phyloP scores from a whole-genome alignment of 306 rosid species.

The Glycyrrhiza uralensis region DNA sequence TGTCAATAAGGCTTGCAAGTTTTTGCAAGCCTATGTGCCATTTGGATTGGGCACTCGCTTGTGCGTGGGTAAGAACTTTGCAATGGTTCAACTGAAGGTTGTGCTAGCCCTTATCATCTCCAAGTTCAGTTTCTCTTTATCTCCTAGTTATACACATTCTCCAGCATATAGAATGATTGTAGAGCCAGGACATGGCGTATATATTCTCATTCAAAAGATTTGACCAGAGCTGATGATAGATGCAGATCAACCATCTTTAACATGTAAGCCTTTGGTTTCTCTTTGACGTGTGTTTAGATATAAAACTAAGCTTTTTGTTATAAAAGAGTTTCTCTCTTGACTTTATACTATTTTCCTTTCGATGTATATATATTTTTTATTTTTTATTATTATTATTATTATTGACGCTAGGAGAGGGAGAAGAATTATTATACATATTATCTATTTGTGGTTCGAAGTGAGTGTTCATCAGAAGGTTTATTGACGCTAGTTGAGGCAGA shows the following conservation, averaged over 20 bases:
- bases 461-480: no score
- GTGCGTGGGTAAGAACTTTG: conserved; percentile 84
- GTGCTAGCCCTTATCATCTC: conserved; percentile 42
- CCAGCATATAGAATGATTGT: conserved; percentile 82
- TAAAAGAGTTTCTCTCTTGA: not conserved
- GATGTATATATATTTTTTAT: not conserved
- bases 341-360: not conserved
- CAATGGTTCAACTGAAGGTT: conserved; percentile 72
- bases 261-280: conserved; percentile 15
- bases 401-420: no score
- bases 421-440: no score
- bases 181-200: conserved; percentile 70
- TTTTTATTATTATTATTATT: no score
- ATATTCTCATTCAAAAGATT: conserved; percentile 45
- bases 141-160: conserved; percentile 68
- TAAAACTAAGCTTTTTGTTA: not conserved
- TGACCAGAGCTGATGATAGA: not conserved
- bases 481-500: no score
- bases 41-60: conserved; percentile 78
- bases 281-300: not conserved
- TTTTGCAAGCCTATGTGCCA: conserved; percentile 67
- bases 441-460: no score
- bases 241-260: not conserved
- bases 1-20: conserved; percentile 67
- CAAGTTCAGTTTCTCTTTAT: conserved; percentile 59